Base-by-base conservation (phyloP, 1,284 basidiomycete species). In the Singerocomus inundabilis region DNA sequence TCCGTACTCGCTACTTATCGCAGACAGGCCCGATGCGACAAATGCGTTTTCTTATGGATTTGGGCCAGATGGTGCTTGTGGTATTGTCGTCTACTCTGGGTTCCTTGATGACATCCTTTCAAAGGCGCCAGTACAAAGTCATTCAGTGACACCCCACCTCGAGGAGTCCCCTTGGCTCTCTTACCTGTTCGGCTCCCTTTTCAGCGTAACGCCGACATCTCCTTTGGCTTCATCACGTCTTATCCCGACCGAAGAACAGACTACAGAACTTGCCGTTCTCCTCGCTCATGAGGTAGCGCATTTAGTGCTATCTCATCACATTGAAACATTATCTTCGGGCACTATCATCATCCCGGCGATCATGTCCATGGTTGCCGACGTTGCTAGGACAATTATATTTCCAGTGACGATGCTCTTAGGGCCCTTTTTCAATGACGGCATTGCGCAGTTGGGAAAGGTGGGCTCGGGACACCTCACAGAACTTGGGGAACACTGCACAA, bases 11-110 rank as follows among this genome's bases (percentile, higher is more conserved):
- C 70, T 96, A 9, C 73, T 96, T 44, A 66, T 95, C n/a, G 81
- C 93, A 46, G 88, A 94, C 52, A 82, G 84, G 50, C 84, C 90
- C 1, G 83, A 87, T 44, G 74, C 82, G 26, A 78, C 78, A 15
- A 96, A 94, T 61, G 93, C 93, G 2, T 93, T 96, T 63, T 91
- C 88, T 1, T 94, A 93, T 63, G 92, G 93, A 1, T 95, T 95
- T 59, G 93, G 93, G 12, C 88, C 89, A 2, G 81, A 91, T 60
- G 91, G 92, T 25, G 91, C 87, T 0, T 91, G 91, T 46, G 93
- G 93, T 2, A 81, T 96, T 49, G 93, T 96, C 44, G 82, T 96
- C 3, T 94, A 91, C 66, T 90, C 88, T 6, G 93, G 92, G 8
- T 89, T 94, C 68, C 64, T 95, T 40, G 88, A 94, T 62, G 82